Evolutionary conservation across 768 basidiomycete species (phyloP).

Genomic region (Trichaptum fuscoviolaceum): DNA sequence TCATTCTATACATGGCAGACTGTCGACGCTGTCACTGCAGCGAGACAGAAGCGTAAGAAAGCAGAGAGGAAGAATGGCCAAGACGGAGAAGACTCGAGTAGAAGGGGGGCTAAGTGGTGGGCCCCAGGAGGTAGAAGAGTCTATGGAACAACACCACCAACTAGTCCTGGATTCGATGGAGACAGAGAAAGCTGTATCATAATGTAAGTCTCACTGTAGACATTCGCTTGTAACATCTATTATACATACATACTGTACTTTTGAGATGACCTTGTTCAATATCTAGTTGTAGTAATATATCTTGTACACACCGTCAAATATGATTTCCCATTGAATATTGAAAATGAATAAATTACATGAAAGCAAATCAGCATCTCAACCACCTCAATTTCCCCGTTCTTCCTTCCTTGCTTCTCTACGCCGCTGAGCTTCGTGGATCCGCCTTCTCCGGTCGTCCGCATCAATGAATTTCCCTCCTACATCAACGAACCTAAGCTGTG

Average conservation of each 20-base stretch:
- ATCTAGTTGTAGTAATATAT: neutral
- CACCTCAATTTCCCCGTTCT: neutral
- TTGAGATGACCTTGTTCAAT: neutral
- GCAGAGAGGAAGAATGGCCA: conserved; percentile 36
- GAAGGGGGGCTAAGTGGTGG: conserved; percentile 41
- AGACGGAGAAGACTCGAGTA: conserved; percentile 25
- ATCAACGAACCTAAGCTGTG: conserved; percentile 64
- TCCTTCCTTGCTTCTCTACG: conserved; percentile 18
- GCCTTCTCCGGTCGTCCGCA: conserved; percentile 42
- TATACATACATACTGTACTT: neutral
- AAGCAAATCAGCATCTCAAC: neutral
- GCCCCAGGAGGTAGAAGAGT: conserved; percentile 44
- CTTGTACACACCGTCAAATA: no score
- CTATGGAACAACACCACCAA: conserved; percentile 48
- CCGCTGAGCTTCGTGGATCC: conserved; percentile 42
- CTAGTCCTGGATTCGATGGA: conserved; percentile 29
- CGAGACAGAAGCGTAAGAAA: conserved; percentile 64
- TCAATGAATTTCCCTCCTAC: conserved; percentile 69
- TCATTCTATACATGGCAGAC: conserved; percentile 85
- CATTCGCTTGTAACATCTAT: neutral
- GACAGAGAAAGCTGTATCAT: conserved; percentile 61
- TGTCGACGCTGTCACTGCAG: conserved; percentile 67
- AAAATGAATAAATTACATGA: conserved; percentile 1
- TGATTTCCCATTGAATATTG: neutral
- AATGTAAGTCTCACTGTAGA: conserved; percentile 43